Conservation (phyloP, 2,329 filamentous ascomycete genomes). For the Rhynchosporium secalis region DNA sequence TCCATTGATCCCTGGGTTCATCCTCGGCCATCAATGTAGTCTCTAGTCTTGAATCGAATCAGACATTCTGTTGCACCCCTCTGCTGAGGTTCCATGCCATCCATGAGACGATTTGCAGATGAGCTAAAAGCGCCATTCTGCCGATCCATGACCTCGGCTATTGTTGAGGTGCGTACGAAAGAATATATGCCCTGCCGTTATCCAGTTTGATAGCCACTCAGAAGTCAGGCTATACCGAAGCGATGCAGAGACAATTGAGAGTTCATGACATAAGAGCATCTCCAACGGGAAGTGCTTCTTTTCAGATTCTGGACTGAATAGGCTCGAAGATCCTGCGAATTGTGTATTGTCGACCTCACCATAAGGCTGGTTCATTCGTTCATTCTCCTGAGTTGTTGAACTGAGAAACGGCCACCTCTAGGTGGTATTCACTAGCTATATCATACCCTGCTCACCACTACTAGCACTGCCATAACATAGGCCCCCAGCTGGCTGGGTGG, state of each 20-base stretch:
- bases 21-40: constrained; percentile 30
- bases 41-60: constrained; percentile 31
- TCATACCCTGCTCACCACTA: neutral
- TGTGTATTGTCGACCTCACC: neutral
- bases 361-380: neutral
- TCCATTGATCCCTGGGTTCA: constrained; percentile 34
- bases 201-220: constrained; percentile 26
- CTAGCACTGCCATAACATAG: constrained; percentile 5
- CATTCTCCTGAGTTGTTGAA: neutral
- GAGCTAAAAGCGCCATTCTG: constrained; percentile 38
- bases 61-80: constrained; percentile 28
- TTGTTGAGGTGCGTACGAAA: constrained; percentile 27
- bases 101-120: constrained; percentile 30
- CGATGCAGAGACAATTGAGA: neutral
- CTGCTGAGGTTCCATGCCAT: constrained; percentile 26
- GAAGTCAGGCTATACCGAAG: constrained; percentile 1
- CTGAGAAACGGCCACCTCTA: neutral
- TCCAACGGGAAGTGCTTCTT: neutral
- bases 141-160: constrained; percentile 37
- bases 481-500: neutral
- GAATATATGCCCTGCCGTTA: constrained; percentile 9
- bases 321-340: neutral
- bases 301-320: neutral
- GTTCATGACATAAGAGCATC: neutral
- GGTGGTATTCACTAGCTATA: neutral